phyloP scores from a whole-genome alignment of 306 rosid species.

The Pachyrhizus erosus region DNA sequence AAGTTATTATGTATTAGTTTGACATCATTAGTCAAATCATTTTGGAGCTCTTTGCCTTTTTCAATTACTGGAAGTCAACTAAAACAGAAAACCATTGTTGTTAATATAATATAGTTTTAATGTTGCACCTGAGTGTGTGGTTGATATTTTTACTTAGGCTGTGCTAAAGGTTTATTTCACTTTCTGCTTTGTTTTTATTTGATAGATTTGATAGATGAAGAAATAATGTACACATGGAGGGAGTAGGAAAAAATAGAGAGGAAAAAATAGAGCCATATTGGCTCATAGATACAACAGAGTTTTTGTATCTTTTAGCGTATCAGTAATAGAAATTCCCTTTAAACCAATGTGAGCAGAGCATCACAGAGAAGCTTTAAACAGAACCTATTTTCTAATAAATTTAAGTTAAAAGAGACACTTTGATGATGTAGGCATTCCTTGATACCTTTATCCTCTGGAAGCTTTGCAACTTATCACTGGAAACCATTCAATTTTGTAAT shows the following conservation, averaged over 20 bases:
- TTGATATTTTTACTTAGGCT: conserved; percentile 10
- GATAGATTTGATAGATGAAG: conserved; percentile 9
- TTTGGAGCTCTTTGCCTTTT: conserved; percentile 7
- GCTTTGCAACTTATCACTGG: no score
- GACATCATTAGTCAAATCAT: conserved; percentile 30
- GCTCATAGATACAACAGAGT: conserved; percentile 1
- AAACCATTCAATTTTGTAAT: no score
- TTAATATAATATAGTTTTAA: conserved; percentile 18
- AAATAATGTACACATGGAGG: not conserved
- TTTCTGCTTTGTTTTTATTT: conserved; percentile 18
- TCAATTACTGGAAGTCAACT: conserved; percentile 15
- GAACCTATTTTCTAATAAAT: no score
- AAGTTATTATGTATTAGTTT: conserved; percentile 9
- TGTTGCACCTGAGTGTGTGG: not conserved
- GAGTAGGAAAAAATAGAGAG: not conserved
- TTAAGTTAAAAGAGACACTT: no score
- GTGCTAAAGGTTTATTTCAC: conserved; percentile 16
- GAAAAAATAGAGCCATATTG: not conserved
- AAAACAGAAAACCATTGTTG: not conserved
- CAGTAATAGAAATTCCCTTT: no score
- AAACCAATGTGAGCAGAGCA: no score
- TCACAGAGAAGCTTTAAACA: no score
- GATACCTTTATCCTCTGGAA: no score
- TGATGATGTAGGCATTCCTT: no score
- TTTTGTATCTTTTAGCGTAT: no score